A percentile compares a stretch with the other conserved stretches of the same genome.
These are phyloP conservation scores for Actinomucor elegans DNA, from an alignment of 371 early-diverging fungal species.

Conservation along the genomic window DNA sequence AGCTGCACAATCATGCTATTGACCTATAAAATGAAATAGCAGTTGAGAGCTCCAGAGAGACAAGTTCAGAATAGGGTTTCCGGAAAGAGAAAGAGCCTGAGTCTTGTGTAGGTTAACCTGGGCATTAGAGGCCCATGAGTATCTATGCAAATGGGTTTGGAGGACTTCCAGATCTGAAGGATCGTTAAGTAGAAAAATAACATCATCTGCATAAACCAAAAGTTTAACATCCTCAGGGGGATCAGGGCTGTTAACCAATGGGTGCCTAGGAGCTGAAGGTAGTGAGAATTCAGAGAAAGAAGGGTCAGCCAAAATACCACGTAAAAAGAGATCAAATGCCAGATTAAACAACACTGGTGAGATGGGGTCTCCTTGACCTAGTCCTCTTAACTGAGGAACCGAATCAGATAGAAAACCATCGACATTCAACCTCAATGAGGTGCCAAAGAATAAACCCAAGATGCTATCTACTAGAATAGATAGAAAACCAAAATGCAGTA, in stretches of 20 bases:
- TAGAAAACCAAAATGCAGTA: slow-evolving; percentile 3
- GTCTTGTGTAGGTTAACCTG: slow-evolving; percentile 2
- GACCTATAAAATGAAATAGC: too few species aligned
- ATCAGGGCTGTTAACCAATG: too few species aligned
- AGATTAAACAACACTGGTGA: slow-evolving; percentile 19
- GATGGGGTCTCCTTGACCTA: slow-evolving; percentile 21
- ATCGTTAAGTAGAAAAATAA: not conserved
- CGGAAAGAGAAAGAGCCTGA: slow-evolving; percentile 9
- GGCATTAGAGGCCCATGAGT: not conserved
- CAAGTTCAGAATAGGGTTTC: not conserved
- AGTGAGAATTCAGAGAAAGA: not conserved
- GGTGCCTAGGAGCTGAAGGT: not conserved
- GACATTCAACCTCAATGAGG: not conserved
- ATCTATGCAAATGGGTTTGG: not conserved
- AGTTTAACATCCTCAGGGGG: slow-evolving; percentile 2
- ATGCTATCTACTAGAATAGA: not conserved
- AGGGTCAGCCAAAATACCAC: not conserved
- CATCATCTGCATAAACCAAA: slow-evolving; percentile 15
- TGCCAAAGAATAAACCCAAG: not conserved
- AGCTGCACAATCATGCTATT: slow-evolving; percentile 7
- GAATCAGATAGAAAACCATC: slow-evolving; percentile 3
- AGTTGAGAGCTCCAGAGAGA: not conserved
- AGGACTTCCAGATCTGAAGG: not conserved
- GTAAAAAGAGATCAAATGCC: slow-evolving; percentile 21
- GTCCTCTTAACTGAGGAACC: slow-evolving; percentile 6